phyloP scores from a whole-genome alignment of 2,329 filamentous ascomycete species.

The Thelonectria rubi region DNA sequence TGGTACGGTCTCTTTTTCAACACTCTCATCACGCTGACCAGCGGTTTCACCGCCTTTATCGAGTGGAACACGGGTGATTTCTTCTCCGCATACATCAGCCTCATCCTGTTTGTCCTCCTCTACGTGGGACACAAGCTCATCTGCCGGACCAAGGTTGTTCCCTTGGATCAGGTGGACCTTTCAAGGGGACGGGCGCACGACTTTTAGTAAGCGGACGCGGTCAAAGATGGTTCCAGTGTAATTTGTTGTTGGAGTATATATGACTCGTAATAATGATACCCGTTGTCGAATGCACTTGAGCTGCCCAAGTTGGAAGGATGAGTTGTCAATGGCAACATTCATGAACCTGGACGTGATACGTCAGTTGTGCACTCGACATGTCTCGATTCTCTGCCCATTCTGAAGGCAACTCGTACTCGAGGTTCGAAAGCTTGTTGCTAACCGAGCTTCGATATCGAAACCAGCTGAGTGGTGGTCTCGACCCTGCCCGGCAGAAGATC shows the following conservation, averaged over 20 bases:
- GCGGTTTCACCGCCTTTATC: constrained; percentile 75
- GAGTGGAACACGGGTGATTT: constrained; percentile 68
- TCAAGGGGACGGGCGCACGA: constrained; percentile 35
- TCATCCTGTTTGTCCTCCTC: constrained; percentile 69
- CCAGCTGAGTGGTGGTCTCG: neutral
- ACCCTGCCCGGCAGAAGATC: constrained; percentile 1
- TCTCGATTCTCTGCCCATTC: neutral
- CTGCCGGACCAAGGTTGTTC: constrained; percentile 51
- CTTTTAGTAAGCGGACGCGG: constrained; percentile 22
- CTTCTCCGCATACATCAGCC: constrained; percentile 70
- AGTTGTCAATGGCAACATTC: neutral
- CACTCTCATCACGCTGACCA: constrained; percentile 70
- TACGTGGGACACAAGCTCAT: constrained; percentile 68
- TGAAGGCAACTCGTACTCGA: neutral
- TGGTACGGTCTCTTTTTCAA: constrained; percentile 74
- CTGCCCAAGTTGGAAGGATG: neutral
- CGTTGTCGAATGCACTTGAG: constrained; percentile 14
- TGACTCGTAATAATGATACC: constrained; percentile 40
- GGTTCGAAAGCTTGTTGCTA: neutral
- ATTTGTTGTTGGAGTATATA: constrained; percentile 30
- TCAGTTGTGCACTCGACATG: neutral
- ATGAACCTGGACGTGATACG: neutral
- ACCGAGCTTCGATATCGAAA: neutral
- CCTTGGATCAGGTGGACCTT: constrained; percentile 50
- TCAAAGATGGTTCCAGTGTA: constrained; percentile 21